Evolutionary conservation across 768 basidiomycete genomes (phyloP), one percentile per base, ranked within the genome.

Genomic region (Boletellus emodensis): DNA sequence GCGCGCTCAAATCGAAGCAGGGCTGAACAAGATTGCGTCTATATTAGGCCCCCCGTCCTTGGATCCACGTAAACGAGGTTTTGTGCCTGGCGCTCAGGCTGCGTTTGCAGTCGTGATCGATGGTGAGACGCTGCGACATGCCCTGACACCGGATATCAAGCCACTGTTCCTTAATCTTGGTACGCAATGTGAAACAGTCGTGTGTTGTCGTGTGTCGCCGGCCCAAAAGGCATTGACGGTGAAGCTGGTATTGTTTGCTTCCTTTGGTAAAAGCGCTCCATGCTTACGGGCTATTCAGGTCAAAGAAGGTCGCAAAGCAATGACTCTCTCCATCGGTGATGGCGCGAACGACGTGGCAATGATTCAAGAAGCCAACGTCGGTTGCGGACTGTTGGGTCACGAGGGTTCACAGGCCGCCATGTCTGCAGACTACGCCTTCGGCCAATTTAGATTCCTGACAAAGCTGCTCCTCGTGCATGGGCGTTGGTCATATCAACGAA

Each of bases 331-430:
- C 0, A 98, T 99, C 47, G 95, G 95, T 10, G 95, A 98, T 60
- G 93, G 92, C 48, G 95, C 95, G 14, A 98, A 98, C 63, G 95
- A 98, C 63, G 95, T 98, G 20, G 94, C 94, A 6, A 98, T 98
- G 95, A 98, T 98, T 51, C 95, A 98, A 65, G 95, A 95, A 62
- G 95, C 95, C n/a, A 94, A 98, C 66, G 87, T 98, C 57, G 95
- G 95, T 3, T 91, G 94, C 62, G 95, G 95, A 18, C 73, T 98
- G 24, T 81, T 91, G 58, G 95, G 95, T 40, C 79, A 94, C 34
- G 95, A 98, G 67, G 95, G 95, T 44, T 94, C 93, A 18, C 95
- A 98, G 68, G 95, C 95, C 28, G 94, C 95, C 42, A 97, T 97
- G 94, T 96, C 94, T 5, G 95, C 95, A 6, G 95, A 98, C 66